Evolutionary conservation across 2,329 filamentous ascomycete genomes (phyloP), one percentile per base, ranked within the genome.

Genomic region (Penicillium sp.): DNA sequence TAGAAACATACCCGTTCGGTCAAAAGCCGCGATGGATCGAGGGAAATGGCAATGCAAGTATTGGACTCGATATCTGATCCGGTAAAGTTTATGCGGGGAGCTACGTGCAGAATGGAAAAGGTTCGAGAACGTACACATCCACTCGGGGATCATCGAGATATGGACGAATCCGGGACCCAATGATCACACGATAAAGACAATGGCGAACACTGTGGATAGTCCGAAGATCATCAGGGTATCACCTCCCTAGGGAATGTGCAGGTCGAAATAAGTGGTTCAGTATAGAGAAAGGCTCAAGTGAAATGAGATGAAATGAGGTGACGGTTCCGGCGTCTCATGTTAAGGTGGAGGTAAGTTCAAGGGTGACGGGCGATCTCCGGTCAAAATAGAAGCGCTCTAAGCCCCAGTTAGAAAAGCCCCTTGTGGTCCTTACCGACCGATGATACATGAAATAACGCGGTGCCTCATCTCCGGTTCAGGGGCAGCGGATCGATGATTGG

Each of bases 401-500:
- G 16, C 35, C 35, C n/a, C 18, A 38, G 35, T 11, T 18, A 16
- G 35, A 20, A 38, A 9, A 10, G 5, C 16, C 7, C 33, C 33
- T 16, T 16, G 16, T 20, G 35, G 35, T 18, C 35, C 35, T 38
- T 38, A 22, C 35, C 4, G 33, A 36, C 33, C n/a, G 16, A 20
- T 38, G 35, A 20, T 22, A 20, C 35, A 20, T 18, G 35, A 18
- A 20, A 38, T 16, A 36, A 36, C 16, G 10, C 33, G n/a, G 27
- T 9, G 7, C 16, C 33, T 58, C 56, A 58, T 58, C 50, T 56
- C 52, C 48, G 47, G 45, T 36, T 62, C 60, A 62, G 58, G 60
- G 60, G 60, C 50, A 61, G 44, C 20, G 14, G n/a, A 2, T 9
- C 14, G 5, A 1, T 54, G 43, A 65, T 64, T 66, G 63, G 64